Conservation (phyloP, 768 basidiomycete genomes). For the Termitomyces sp. region DNA sequence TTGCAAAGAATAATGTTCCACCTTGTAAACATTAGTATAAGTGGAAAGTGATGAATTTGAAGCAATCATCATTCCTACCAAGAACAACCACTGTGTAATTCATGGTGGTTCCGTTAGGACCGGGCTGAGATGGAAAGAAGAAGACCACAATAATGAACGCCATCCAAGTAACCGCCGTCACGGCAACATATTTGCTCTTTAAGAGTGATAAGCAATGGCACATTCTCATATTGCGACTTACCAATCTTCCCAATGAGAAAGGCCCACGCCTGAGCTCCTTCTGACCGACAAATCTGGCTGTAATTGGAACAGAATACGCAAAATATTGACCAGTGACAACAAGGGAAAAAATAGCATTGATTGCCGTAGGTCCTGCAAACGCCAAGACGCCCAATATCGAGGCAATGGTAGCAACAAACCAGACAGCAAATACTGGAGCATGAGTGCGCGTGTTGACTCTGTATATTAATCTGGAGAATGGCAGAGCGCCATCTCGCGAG, state of each 20-base stretch:
- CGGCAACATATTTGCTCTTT: conserved; percentile 46
- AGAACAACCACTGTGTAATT: conserved; percentile 70
- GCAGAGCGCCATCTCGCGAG: conserved; percentile 49
- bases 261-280: conserved; percentile 18
- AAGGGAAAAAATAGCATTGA: conserved; percentile 51
- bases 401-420: conserved; percentile 36
- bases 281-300: conserved; percentile 24
- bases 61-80: conserved; percentile 16
- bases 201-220: too few species aligned
- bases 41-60: background rate
- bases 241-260: conserved; percentile 18
- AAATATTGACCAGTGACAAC: conserved; percentile 35
- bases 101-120: conserved; percentile 42
- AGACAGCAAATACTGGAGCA: conserved; percentile 59
- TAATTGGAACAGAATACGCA: conserved; percentile 17
- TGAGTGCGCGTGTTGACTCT: conserved; percentile 44
- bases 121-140: conserved; percentile 54
- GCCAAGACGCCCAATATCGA: conserved; percentile 44
- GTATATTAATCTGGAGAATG: conserved; percentile 50
- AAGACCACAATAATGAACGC: conserved; percentile 54
- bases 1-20: conserved; percentile 48
- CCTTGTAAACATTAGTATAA: conserved; percentile 14
- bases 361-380: conserved; percentile 51
- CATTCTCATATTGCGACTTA: conserved; percentile 2
- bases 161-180: conserved; percentile 60